These are phyloP conservation scores for Aspergillus saccharolyticus DNA, from an alignment of 495 filamentous ascomycete genomes.

Conservation along the genomic window DNA sequence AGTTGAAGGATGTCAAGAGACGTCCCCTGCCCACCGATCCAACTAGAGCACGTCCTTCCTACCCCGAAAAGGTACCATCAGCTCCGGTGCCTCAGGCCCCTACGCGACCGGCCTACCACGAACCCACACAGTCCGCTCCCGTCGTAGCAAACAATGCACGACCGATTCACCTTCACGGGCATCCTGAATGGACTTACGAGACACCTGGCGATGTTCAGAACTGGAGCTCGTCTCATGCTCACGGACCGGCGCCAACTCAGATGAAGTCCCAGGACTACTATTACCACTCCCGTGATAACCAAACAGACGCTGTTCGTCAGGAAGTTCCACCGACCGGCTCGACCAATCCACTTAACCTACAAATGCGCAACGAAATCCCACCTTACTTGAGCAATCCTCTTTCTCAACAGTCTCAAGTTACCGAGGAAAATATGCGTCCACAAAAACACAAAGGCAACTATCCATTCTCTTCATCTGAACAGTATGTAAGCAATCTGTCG, in stretches of 20 bases:
- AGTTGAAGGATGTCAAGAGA: conserved; percentile 62
- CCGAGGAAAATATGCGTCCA: neutral
- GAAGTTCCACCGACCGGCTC: neutral
- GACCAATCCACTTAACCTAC: neutral
- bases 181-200: conserved; percentile 26
- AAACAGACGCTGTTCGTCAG: too few relatives aligned
- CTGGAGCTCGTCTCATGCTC: conserved; percentile 22
- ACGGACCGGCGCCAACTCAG: conserved; percentile 6
- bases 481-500: neutral
- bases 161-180: conserved; percentile 19
- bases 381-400: neutral
- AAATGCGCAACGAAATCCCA: neutral
- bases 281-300: too few relatives aligned
- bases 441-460: neutral
- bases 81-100: neutral
- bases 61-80: neutral
- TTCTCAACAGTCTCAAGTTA: neutral
- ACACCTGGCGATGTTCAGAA: conserved; percentile 26
- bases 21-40: conserved; percentile 60
- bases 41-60: neutral
- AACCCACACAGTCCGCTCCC: conserved; percentile 20
- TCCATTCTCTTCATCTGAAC: neutral
- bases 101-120: conserved; percentile 23
- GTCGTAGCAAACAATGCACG: conserved; percentile 15
- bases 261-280: too few relatives aligned